A percentile compares a stretch with the other conserved stretches of the same genome.
Conservation (phyloP, 1,139 yeast species). For the Debaryomyces robertsiae region DNA sequence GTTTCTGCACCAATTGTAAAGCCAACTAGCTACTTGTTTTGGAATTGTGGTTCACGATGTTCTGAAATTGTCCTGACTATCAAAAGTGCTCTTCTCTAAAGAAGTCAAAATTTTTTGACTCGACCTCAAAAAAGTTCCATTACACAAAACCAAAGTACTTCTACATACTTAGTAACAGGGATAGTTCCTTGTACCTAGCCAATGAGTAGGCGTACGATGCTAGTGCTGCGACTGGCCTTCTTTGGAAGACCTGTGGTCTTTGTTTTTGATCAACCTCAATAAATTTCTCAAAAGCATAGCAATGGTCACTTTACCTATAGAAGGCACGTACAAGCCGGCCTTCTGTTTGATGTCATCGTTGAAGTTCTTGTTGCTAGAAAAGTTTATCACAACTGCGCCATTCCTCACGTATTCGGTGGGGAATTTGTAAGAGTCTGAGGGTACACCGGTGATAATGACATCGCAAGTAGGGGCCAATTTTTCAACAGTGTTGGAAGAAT, state of each 20-base stretch:
- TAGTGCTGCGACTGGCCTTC: constrained; percentile 1
- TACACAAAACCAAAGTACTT: constrained; percentile 4
- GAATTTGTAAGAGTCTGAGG: constrained; percentile 77
- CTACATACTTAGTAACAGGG: not conserved
- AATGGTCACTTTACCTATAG: constrained; percentile 94
- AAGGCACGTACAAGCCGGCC: constrained; percentile 92
- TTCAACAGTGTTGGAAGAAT: constrained; percentile 52
- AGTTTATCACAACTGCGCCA: constrained; percentile 90
- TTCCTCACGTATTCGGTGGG: constrained; percentile 78
- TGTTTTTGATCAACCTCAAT: constrained; percentile 75
- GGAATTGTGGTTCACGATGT: no score
- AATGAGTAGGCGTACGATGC: not conserved
- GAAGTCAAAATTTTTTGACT: constrained; percentile 9
- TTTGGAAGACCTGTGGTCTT: constrained; percentile 27
- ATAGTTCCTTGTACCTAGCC: not conserved
- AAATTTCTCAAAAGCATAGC: constrained; percentile 90
- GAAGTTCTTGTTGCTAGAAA: constrained; percentile 87
- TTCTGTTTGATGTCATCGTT: constrained; percentile 73
- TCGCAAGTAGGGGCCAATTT: constrained; percentile 77
- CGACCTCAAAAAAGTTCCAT: constrained; percentile 1
- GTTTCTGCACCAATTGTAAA: not conserved
- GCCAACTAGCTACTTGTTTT: constrained; percentile 1
- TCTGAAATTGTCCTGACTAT: no score
- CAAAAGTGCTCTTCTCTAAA: not conserved
- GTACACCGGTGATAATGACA: constrained; percentile 95